Conservation (phyloP, 352 stramenopile genomes). For the Phytophthora pinifolia region DNA sequence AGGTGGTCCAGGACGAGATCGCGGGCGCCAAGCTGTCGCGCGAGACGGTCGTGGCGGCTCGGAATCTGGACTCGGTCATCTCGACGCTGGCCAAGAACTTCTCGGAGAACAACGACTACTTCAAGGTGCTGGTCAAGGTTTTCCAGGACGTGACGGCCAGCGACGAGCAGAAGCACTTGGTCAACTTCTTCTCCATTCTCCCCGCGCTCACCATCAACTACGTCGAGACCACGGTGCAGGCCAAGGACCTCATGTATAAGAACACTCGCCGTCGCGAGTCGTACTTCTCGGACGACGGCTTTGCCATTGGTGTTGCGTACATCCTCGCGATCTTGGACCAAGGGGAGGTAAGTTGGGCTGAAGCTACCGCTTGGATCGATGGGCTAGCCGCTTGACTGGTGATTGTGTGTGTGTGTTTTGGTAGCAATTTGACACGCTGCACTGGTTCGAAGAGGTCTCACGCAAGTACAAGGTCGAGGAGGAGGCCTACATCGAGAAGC, state of each 20-base stretch:
- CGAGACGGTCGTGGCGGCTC: constrained; percentile 81
- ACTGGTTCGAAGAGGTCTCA: constrained; percentile 91
- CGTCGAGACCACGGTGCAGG: constrained; percentile 86
- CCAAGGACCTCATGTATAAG: constrained; percentile 96
- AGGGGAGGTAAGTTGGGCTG: constrained; percentile 50
- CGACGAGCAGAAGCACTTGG: constrained; percentile 89
- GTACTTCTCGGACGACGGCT: constrained; percentile 96
- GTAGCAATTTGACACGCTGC: constrained; percentile 84
- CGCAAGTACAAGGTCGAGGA: constrained; percentile 88
- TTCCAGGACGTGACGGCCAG: constrained; percentile 89
- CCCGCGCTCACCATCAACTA: constrained; percentile 90
- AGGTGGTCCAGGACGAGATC: constrained; percentile 46
- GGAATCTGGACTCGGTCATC: constrained; percentile 88
- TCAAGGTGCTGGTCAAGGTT: constrained; percentile 89
- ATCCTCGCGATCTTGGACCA: constrained; percentile 91
- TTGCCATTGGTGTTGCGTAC: constrained; percentile 94
- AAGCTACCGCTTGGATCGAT: neutral
- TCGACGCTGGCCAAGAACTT: constrained; percentile 90
- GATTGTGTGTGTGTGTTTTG: constrained; percentile 2
- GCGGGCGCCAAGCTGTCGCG: constrained; percentile 66
- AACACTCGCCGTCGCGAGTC: constrained; percentile 91
- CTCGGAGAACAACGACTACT: constrained; percentile 93
- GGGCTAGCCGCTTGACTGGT: constrained; percentile 1
- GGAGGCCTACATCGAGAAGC: constrained; percentile 79
- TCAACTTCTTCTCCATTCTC: constrained; percentile 92